Base-by-base conservation (phyloP, 2,329 filamentous ascomycete genomes). In the Pseudogymnoascus sp. region DNA sequence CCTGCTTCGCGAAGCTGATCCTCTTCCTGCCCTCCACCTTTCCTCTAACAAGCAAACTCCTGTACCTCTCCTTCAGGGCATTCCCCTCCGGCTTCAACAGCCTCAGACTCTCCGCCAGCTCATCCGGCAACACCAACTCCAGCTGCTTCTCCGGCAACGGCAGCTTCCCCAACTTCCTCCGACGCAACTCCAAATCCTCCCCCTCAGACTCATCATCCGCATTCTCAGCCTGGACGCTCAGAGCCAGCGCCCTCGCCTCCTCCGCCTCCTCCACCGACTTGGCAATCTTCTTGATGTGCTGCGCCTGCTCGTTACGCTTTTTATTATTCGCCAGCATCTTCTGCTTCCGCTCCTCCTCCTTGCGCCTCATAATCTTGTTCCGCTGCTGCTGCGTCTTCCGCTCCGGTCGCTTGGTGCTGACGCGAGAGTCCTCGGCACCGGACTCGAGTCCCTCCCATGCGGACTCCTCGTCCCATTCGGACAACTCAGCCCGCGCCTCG, bases 61-160 rank as follows among this genome's bases (percentile, higher is more conserved):
- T 82, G 79, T 96, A 97, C 60, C 94, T 83, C 71, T 99, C 94
- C 68, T 91, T 91, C 68, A 99, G 80, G 39, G 97, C 78, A 72
- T 97, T 97, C n/a, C 94, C 94, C 75, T 99, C 94, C 0, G 94
- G 94, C 75, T 93, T 96, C 67, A 96, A 77, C 72, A 92, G 76
- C 71, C 94, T 76, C 71, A 97, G 77, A 59, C 91, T 87, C 71
- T 96, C 84, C 75, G 96, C 82, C 71, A 94, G 75, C 78, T 99
- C 85, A 76, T 97, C 86, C 41, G 91, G 83, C 65, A 97, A 75
- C 65, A 97, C 81, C 69, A 97, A 74, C 75, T 97, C 86, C 69
- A 97, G 78, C 66, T 90, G 80, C 73, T 90, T 89, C 72, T 94
- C 87, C 0, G 91, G 92, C 49, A 94, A 76, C 68, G 83, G 84